Base-by-base conservation (phyloP, 2,329 filamentous ascomycete genomes). In the Emmonsiellopsis sp. region DNA sequence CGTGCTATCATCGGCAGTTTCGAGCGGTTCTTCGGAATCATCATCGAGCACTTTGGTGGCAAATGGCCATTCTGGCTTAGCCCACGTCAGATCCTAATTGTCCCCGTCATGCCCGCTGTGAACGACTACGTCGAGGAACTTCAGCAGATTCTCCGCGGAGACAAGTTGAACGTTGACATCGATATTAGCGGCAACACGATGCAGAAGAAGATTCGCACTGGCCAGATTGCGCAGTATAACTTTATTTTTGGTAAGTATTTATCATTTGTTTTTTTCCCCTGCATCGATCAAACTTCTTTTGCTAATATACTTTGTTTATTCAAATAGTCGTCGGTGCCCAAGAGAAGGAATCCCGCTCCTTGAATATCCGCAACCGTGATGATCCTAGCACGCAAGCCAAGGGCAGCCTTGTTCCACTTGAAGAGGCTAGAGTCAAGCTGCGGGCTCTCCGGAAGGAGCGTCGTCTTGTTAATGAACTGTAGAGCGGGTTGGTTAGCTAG, bases 281-380 rank as follows among this genome's bases (percentile, higher is more conserved):
- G 50, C 3, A 44, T 16, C 43, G 9, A n/a, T 8, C 35, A 38
- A 37, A 32, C 40, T 10, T 35, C n/a, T 35, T 57, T 42, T 59
- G 61, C 54, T 53, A 49, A 56, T 45, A 38, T 31, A 34, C 15
- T 38, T 48, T 49, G 26, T 34, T 20, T 7, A 49, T 35, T 37
- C 7, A 40, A 40, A 50, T 59, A 76, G 82, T 85, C 37, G 80
- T 85, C 15, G 82, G 82, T 54, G 81, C 80, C 3, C 73, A 81
- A 63, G 82, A 85, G 70, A 78, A 76, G 67, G 76, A 83, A 58
- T 71, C 70, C 16, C 73, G 79, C 55, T 76, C 77, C 3, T 80
- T 84, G 57, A 85, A 85, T 65, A 81, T 84, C 61, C 75, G 82
- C 42, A 84, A 84, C 67, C 73, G 82, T 50, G 82, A 85, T 61